Evolutionary conservation across 768 basidiomycete genomes (phyloP), one percentile per base, ranked within the genome.

Genomic region (Tulasnella sp.): DNA sequence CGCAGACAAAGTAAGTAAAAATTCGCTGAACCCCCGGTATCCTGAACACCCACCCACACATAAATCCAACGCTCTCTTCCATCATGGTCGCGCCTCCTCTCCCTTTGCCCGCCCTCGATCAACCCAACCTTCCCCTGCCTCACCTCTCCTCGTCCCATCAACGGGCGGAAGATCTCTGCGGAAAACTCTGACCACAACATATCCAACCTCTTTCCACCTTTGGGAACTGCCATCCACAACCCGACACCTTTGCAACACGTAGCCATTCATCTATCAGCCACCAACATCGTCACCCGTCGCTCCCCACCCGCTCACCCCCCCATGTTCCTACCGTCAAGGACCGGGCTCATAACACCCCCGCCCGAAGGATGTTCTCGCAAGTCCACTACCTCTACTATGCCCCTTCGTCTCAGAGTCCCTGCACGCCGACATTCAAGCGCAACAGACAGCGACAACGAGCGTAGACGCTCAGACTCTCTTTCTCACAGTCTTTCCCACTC

Each of bases 271-370:
- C 64, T 31, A 37, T 37, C 64, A 69, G 64, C 64, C 64, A 69
- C 64, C 6, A 69, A 18, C 64, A 31, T 69, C 64, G 64, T 69
- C 64, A 37, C 34, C 37, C 31, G 24, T 28, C 64, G 64, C 16
- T 31, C 28, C 24, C 64, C 60, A 0, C 64, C 64, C 28, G 28
- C 64, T 28, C 64, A 28, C 64, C 64, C 64, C 9, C 64, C 34
- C 64, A 69, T 69, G 64, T 3, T 69, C 24, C 64, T 37, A 2
- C 11, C 37, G 1, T 3, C 31, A 28, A 69, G 64, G 64, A 69
- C 28, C 64, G 64, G 64, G 31, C 64, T 69, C 48, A 75, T 75
- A 75, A 44, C 74, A 44, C 74, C 74, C 74, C 74, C 74, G 74
- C 74, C 74, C 31, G 48, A 75, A 7, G 74, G 44, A n/a, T 75